Evolutionary conservation across 78 protist species (phyloP).

Genomic region (Dictyostelium firmibasis): DNA sequence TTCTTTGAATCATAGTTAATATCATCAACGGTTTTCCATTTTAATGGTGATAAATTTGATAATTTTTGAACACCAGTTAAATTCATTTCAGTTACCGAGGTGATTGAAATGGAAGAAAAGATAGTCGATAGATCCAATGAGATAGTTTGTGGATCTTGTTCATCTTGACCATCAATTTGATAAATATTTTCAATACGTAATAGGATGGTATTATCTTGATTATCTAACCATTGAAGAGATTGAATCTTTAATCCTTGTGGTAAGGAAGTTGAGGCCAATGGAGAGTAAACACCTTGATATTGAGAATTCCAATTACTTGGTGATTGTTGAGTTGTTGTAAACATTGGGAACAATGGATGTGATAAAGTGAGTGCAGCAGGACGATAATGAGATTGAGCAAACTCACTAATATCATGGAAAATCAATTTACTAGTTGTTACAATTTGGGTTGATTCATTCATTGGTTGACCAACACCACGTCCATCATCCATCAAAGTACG

Average conservation of each 20-base stretch:
- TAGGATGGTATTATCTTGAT: not conserved
- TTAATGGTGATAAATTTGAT: constrained; percentile 6
- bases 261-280: not conserved
- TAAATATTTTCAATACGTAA: constrained; percentile 61
- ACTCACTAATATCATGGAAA: constrained; percentile 10
- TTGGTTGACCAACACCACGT: constrained; percentile 94
- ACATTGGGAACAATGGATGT: constrained; percentile 63
- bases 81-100: constrained; percentile 75
- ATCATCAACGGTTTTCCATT: constrained; percentile 38
- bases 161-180: constrained; percentile 37
- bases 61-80: constrained; percentile 34
- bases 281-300: constrained; percentile 23
- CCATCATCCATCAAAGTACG: constrained; percentile 86
- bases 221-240: constrained; percentile 47
- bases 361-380: not conserved
- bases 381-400: constrained; percentile 40
- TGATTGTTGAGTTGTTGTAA: constrained; percentile 4
- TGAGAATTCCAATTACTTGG: not conserved
- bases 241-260: constrained; percentile 48
- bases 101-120: not conserved
- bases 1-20: not conserved
- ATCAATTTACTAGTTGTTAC: constrained; percentile 22
- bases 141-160: constrained; percentile 12
- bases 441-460: constrained; percentile 88
- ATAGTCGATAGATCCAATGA: not conserved